A percentile compares a stretch with the other conserved stretches of the same genome.
Evolutionary conservation across 352 stramenopile genomes (phyloP).

Genomic region (Pythium biforme): DNA sequence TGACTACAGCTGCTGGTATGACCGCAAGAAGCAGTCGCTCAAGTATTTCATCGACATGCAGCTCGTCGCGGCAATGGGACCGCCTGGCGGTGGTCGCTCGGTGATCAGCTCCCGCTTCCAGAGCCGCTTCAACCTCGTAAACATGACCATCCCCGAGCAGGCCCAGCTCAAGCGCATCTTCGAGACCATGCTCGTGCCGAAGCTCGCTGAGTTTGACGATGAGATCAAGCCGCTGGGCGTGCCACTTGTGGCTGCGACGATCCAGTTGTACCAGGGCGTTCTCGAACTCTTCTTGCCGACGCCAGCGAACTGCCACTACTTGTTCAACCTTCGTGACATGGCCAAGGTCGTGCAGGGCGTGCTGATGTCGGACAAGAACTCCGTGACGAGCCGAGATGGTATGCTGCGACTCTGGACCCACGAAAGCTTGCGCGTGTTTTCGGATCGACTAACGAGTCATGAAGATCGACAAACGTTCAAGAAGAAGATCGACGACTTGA

Average conservation of each 20-base stretch:
- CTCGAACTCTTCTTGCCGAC: conserved; percentile 87
- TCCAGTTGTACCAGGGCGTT: conserved; percentile 86
- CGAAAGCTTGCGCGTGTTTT: conserved; percentile 89
- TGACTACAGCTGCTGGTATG: conserved; percentile 92
- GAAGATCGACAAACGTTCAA: conserved; percentile 91
- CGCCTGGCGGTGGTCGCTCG: conserved; percentile 81
- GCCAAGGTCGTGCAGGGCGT: conserved; percentile 87
- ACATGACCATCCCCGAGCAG: conserved; percentile 87
- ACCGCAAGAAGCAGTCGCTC: conserved; percentile 88
- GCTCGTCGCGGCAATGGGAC: conserved; percentile 86
- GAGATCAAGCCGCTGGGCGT: conserved; percentile 83
- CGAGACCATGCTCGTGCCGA: conserved; percentile 86
- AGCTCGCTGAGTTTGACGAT: conserved; percentile 85
- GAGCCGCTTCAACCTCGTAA: conserved; percentile 90
- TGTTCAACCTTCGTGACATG: conserved; percentile 90
- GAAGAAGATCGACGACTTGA: conserved; percentile 73
- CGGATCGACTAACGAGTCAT: conserved; percentile 86
- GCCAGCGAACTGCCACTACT: conserved; percentile 87
- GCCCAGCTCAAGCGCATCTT: conserved; percentile 87
- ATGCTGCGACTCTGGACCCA: conserved; percentile 90
- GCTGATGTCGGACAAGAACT: conserved; percentile 71
- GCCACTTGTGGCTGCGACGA: conserved; percentile 74
- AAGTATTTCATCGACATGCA: conserved; percentile 93
- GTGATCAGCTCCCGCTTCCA: conserved; percentile 90
- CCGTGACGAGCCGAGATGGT: conserved; percentile 62